Evolutionary conservation across 176 grass and related monocot species (phyloP).

Genomic region (Neostapfia colusana): DNA sequence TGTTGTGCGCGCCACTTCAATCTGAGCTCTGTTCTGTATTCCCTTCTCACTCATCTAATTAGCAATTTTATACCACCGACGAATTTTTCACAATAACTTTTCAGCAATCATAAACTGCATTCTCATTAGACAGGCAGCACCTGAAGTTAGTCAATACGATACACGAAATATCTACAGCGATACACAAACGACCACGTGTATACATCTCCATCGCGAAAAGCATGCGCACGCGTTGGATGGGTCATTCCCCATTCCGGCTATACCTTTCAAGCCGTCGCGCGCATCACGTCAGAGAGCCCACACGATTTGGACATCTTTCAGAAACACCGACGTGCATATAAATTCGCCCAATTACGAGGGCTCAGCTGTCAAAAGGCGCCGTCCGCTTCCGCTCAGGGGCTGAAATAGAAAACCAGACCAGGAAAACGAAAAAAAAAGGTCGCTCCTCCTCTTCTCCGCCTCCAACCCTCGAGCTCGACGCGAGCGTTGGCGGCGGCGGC

Average conservation of each 20-base stretch:
- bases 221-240: background rate
- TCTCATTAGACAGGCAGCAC: no score
- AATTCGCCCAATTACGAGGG: background rate
- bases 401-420: slow-evolving; percentile 34
- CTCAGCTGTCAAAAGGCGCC: background rate
- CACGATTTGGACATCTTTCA: background rate
- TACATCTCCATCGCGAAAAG: no score
- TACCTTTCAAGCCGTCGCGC: background rate
- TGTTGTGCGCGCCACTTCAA: no score
- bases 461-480: slow-evolving; percentile 31
- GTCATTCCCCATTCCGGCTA: background rate
- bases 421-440: background rate
- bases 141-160: no score
- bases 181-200: no score
- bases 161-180: no score
- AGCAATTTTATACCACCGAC: no score
- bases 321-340: background rate
- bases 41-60: no score
- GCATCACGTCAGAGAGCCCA: background rate
- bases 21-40: no score
- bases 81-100: no score
- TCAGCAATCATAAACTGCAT: no score
- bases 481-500: slow-evolving; percentile 5
- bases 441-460: slow-evolving; percentile 4
- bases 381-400: slow-evolving; percentile 2